Conservation (phyloP, 208 protist species). For the Trypanosoma mega region DNA sequence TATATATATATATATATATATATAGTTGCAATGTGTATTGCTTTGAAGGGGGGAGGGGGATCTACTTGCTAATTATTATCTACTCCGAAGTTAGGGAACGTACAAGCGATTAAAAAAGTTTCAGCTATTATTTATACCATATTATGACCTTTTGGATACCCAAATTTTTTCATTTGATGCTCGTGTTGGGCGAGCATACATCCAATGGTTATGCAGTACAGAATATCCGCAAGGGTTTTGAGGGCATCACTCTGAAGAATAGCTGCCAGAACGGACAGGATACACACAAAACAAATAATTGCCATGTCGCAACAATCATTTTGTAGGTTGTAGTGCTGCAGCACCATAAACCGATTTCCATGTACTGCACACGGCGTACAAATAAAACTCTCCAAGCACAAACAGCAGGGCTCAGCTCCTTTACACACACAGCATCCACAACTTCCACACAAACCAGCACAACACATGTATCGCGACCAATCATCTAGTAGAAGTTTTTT, state of each 20-base stretch:
- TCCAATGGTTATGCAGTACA: constrained; percentile 34
- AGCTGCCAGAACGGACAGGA: constrained; percentile 25
- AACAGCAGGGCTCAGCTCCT: constrained; percentile 30
- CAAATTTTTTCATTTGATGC: constrained; percentile 44
- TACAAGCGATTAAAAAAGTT: background rate
- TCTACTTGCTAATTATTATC: too few species aligned
- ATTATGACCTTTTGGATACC: constrained; percentile 28
- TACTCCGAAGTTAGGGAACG: background rate
- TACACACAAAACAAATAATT: constrained; percentile 37
- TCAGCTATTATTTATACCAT: constrained; percentile 14
- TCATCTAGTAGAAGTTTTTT: constrained; percentile 47
- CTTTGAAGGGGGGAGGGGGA: too few species aligned
- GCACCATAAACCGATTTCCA: constrained; percentile 69
- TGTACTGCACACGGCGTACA: constrained; percentile 55
- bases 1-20: too few species aligned
- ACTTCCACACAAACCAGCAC: constrained; percentile 48
- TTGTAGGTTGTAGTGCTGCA: constrained; percentile 51
- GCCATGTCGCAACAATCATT: constrained; percentile 54
- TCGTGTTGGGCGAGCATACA: constrained; percentile 72
- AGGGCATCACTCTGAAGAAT: constrained; percentile 24
- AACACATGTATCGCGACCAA: constrained; percentile 58
- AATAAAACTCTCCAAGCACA: constrained; percentile 43
- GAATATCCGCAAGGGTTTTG: constrained; percentile 18
- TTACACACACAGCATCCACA: constrained; percentile 31
- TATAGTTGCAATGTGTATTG: too few species aligned